Conservation (phyloP, 179 eudicot genomes). For the Beta lomatogona region DNA sequence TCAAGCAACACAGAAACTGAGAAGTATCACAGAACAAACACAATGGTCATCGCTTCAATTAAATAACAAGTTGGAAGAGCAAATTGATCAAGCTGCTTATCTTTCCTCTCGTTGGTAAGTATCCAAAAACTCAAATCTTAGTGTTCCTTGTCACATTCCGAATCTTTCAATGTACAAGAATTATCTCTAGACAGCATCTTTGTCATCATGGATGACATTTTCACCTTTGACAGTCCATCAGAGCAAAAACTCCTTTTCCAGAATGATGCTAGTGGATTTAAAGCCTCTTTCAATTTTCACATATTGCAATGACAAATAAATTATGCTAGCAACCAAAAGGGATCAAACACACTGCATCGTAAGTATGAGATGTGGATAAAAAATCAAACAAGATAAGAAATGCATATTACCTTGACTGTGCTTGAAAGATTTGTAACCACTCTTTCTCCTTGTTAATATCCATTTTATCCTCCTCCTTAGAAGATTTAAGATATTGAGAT, state of each 20-base stretch:
- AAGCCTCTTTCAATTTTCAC: neutral
- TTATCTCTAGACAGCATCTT: too few relatives aligned
- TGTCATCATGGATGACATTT: too few relatives aligned
- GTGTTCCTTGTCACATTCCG: neutral
- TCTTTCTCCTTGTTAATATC: conserved; percentile 58
- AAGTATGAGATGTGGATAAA: neutral
- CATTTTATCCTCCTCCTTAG: conserved; percentile 35
- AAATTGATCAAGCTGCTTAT: neutral
- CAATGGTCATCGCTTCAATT: neutral
- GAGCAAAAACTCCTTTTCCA: neutral
- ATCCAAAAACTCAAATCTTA: neutral
- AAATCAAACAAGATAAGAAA: conserved; percentile 1
- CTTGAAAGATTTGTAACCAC: conserved; percentile 67
- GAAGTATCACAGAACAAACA: neutral
- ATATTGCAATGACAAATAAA: neutral
- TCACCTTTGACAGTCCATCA: too few relatives aligned
- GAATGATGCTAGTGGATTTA: neutral
- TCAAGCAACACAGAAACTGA: neutral
- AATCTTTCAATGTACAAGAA: neutral
- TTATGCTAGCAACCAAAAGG: neutral
- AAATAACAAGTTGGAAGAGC: neutral
- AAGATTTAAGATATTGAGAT: conserved; percentile 34
- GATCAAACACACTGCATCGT: neutral
- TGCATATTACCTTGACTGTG: conserved; percentile 65
- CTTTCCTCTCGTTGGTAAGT: neutral